phyloP scores from a whole-genome alignment of 352 stramenopile genomes.

The Phytophthora macrochlamydospora region DNA sequence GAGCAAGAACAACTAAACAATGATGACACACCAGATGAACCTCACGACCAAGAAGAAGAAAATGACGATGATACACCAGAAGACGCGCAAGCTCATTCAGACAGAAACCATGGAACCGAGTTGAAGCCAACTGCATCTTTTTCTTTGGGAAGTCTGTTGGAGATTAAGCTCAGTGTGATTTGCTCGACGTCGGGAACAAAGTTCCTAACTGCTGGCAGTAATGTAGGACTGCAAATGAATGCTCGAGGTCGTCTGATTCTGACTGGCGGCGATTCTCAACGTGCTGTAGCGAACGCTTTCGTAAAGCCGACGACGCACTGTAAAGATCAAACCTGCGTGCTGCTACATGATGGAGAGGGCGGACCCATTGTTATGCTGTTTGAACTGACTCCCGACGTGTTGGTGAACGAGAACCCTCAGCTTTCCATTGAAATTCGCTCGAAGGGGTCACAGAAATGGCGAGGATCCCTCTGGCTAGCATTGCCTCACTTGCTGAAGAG shows the following conservation, averaged over 20 bases:
- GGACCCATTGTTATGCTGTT: constrained; percentile 12
- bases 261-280: constrained; percentile 8
- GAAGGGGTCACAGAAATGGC: constrained; percentile 12
- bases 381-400: constrained; percentile 29
- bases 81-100: neutral
- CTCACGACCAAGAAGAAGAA: neutral
- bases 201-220: neutral
- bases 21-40: neutral
- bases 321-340: constrained; percentile 10
- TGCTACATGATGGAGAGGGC: constrained; percentile 6
- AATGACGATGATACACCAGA: neutral
- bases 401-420: constrained; percentile 13
- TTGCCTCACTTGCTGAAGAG: constrained; percentile 15
- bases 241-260: constrained; percentile 15
- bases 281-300: constrained; percentile 1
- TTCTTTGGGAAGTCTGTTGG: constrained; percentile 23
- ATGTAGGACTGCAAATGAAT: neutral
- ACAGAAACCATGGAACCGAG: neutral
- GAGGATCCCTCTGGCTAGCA: constrained; percentile 12
- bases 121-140: neutral
- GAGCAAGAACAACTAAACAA: neutral
- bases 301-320: constrained; percentile 16
- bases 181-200: constrained; percentile 13
- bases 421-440: constrained; percentile 23
- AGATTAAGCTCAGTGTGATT: constrained; percentile 17